These are phyloP conservation scores for Russula dissimulans DNA, from an alignment of 768 basidiomycete species.

Conservation along the genomic window DNA sequence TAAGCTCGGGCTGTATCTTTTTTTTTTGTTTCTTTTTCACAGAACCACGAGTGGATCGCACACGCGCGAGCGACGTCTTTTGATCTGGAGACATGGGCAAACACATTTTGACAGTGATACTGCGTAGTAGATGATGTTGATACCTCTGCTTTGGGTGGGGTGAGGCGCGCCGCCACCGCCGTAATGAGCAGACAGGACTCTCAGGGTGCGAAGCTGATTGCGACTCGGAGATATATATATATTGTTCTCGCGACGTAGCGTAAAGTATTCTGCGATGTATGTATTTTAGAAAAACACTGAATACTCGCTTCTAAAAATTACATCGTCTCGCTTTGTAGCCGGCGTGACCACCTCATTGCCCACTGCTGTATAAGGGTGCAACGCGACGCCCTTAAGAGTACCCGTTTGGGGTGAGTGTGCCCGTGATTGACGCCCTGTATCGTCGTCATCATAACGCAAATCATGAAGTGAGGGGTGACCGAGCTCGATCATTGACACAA, in stretches of 20 bases:
- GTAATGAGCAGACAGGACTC: conserved; percentile 9
- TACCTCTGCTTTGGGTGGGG: background rate
- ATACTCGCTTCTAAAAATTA: background rate
- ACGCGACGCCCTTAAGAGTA: too few species aligned
- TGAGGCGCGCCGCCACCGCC: background rate
- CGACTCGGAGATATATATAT: background rate
- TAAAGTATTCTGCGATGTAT: conserved; percentile 7
- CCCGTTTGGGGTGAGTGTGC: too few species aligned
- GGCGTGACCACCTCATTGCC: background rate
- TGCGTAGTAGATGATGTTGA: background rate
- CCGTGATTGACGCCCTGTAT: too few species aligned
- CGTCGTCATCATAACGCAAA: too few species aligned
- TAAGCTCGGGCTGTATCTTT: background rate
- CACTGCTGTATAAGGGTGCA: too few species aligned
- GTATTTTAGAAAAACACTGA: conserved; percentile 1
- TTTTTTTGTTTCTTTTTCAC: background rate
- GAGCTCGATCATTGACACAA: too few species aligned
- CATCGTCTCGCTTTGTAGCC: background rate
- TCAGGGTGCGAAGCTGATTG: background rate
- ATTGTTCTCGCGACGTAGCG: background rate
- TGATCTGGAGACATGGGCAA: conserved; percentile 76
- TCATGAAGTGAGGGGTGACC: too few species aligned
- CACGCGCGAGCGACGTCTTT: conserved; percentile 48
- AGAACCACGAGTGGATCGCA: conserved; percentile 74
- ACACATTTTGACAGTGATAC: conserved; percentile 43